Evolutionary conservation across 2,329 filamentous ascomycete genomes (phyloP).

Genomic region (Xylaria sp.): DNA sequence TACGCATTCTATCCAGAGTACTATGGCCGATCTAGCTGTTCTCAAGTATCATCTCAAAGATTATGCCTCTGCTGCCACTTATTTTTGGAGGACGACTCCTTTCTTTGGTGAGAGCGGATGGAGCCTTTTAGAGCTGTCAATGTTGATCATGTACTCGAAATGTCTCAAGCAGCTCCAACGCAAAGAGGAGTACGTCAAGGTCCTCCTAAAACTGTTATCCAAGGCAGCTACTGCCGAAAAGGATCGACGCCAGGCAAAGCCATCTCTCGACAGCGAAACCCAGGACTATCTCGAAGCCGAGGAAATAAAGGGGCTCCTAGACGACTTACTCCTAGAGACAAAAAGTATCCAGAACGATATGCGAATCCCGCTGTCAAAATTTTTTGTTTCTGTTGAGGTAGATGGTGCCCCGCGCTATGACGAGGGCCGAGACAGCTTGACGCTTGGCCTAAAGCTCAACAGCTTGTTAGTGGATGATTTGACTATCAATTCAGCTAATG

Average conservation of each 20-base stretch:
- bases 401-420: constrained; percentile 76
- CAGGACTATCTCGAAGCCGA: constrained; percentile 51
- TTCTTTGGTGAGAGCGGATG: constrained; percentile 84
- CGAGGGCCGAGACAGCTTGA: constrained; percentile 78
- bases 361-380: constrained; percentile 74
- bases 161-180: constrained; percentile 82
- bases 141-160: constrained; percentile 85
- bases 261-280: constrained; percentile 51
- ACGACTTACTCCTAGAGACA: constrained; percentile 60
- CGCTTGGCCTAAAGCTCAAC: constrained; percentile 72
- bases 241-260: constrained; percentile 58
- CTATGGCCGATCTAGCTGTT: constrained; percentile 85
- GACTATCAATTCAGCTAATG: constrained; percentile 70
- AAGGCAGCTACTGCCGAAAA: constrained; percentile 70
- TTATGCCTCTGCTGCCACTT: constrained; percentile 76
- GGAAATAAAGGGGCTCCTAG: constrained; percentile 61
- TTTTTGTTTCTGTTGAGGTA: constrained; percentile 77
- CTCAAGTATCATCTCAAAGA: constrained; percentile 83
- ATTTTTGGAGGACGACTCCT: constrained; percentile 81
- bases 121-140: constrained; percentile 81
- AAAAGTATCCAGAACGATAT: constrained; percentile 66
- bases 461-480: constrained; percentile 80
- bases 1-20: constrained; percentile 78
- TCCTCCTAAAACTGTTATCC: constrained; percentile 77
- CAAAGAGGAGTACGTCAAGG: constrained; percentile 81